Conservation (phyloP, 169 alveolate genomes). For the Cyclospora cayetanensis region DNA sequence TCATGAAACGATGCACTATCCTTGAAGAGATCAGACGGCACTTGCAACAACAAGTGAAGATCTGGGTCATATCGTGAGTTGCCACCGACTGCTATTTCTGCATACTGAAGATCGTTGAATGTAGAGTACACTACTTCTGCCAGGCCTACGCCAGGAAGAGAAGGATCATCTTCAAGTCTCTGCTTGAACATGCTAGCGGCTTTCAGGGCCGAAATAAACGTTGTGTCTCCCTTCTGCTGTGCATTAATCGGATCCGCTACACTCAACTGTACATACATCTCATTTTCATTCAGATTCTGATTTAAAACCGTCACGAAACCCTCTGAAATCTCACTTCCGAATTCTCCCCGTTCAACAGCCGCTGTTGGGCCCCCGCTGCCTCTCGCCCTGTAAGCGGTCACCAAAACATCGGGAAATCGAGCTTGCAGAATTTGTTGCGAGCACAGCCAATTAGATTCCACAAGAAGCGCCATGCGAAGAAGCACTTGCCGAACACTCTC, state of each 20-base stretch:
- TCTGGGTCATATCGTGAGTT: conserved; percentile 38
- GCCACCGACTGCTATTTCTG: conserved; percentile 49
- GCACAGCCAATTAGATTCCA: conserved; percentile 57
- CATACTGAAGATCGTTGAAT: conserved; percentile 57
- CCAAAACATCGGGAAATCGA: conserved; percentile 60
- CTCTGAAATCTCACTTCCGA: conserved; percentile 63
- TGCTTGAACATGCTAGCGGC: conserved; percentile 69
- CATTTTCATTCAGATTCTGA: conserved; percentile 48
- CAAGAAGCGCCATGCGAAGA: conserved; percentile 42
- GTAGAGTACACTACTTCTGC: conserved; percentile 68
- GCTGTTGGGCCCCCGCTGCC: conserved; percentile 65
- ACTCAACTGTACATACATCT: conserved; percentile 70
- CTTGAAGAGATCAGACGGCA: conserved; percentile 58
- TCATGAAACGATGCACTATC: conserved; percentile 45
- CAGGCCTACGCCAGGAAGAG: conserved; percentile 70
- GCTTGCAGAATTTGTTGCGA: conserved; percentile 43
- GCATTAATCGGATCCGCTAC: conserved; percentile 60
- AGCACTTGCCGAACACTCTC: conserved; percentile 60
- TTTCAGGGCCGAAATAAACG: conserved; percentile 53
- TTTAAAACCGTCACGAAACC: conserved; percentile 36
- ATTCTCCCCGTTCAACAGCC: conserved; percentile 61
- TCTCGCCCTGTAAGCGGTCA: conserved; percentile 55
- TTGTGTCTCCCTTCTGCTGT: background rate
- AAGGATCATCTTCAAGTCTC: conserved; percentile 67
- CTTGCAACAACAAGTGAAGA: conserved; percentile 41